Conservation (phyloP, 2,329 filamentous ascomycete species). For the Aureobasidium leucospermi region DNA sequence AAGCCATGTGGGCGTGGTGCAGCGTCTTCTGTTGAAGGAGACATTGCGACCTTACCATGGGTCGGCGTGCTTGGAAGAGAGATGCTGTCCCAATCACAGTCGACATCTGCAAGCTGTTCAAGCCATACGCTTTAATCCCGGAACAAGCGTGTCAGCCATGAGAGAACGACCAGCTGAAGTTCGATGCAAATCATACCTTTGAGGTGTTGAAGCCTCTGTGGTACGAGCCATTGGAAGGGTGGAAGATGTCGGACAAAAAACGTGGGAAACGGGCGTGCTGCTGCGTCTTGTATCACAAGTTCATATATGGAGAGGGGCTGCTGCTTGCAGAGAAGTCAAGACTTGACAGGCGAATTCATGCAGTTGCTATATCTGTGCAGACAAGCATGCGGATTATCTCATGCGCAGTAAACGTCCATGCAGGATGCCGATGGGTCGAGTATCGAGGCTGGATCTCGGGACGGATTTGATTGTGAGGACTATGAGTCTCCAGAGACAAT, state of each 20-base stretch:
- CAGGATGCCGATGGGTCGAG: not conserved
- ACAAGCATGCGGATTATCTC: not conserved
- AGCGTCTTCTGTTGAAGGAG: conserved; percentile 1
- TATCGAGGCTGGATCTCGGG: not conserved
- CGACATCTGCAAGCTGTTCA: conserved; percentile 5
- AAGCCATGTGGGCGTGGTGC: not conserved
- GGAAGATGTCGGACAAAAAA: not conserved
- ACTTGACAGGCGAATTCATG: not conserved
- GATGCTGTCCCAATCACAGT: not conserved
- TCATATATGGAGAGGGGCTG: not conserved
- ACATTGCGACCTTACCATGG: not conserved
- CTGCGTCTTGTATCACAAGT: not conserved
- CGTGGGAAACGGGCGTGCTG: not conserved
- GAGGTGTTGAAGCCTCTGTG: not conserved
- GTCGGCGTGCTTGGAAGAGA: not conserved
- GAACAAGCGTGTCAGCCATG: not conserved
- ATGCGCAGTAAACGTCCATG: not conserved
- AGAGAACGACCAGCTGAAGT: not conserved
- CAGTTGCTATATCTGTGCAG: not conserved
- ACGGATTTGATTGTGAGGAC: not conserved
- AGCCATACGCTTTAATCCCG: not conserved
- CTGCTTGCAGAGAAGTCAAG: not conserved
- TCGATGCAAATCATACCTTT: not conserved
- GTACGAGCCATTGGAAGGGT: not conserved
- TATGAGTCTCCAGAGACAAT: not conserved